phyloP scores from a whole-genome alignment of 495 filamentous ascomycete genomes.

The Daldinia loculata region DNA sequence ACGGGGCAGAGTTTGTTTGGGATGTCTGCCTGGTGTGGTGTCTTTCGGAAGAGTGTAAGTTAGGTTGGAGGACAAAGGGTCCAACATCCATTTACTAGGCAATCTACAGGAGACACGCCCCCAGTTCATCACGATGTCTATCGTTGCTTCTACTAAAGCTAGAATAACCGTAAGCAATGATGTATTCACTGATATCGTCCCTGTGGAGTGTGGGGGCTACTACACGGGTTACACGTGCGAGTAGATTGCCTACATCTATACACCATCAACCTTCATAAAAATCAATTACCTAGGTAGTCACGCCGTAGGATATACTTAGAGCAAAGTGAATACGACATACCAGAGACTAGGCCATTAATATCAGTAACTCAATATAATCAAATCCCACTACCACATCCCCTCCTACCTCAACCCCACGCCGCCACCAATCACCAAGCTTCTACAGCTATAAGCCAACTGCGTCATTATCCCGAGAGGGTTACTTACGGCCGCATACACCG shows the following conservation, averaged over 20 bases:
- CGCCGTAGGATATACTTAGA: neutral
- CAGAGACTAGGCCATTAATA: neutral
- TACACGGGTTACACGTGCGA: slow-evolving; percentile 1
- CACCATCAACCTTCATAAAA: neutral
- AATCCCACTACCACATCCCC: neutral
- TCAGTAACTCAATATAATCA: neutral
- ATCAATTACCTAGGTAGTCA: neutral
- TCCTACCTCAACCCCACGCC: neutral
- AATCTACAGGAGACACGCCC: slow-evolving; percentile 1
- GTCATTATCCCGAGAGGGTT: neutral
- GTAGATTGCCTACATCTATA: neutral
- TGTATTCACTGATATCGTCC: neutral
- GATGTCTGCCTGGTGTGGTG: neutral
- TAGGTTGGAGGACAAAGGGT: neutral
- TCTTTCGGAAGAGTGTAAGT: neutral
- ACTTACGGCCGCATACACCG: neutral
- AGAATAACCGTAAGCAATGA: neutral
- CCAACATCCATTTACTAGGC: neutral
- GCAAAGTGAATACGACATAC: neutral
- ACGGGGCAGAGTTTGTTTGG: neutral
- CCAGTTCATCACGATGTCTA: neutral
- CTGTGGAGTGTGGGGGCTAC: neutral
- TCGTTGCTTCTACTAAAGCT: neutral
- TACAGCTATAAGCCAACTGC: neutral
- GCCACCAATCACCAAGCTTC: neutral